Evolutionary conservation across 2,329 filamentous ascomycete species (phyloP), one percentile per base, ranked within the genome.

Genomic region (Colletotrichum sp.): DNA sequence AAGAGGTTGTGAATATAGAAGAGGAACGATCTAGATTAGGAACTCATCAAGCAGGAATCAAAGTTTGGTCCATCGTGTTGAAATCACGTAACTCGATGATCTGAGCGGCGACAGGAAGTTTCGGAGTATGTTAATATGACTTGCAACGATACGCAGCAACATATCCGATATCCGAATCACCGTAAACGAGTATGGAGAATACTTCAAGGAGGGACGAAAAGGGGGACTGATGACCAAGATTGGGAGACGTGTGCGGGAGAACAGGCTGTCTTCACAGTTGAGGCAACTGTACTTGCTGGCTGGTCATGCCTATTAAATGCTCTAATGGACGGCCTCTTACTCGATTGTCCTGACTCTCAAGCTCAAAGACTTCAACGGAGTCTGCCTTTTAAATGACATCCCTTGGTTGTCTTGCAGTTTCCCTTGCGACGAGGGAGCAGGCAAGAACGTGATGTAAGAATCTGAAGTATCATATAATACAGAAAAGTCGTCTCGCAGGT

Each of bases 11-110:
- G 39, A 4, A 6, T 21, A 21, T 21, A 21, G 4, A 21, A 49
- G 0, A 7, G 18, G 9, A 21, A 0, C 3, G 44, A 21, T 49
- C 10, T 0, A 49, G 44, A 49, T 4, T 49, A 0, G 8, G 0
- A 10, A 44, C 2, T 44, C 18, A n/a, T 44, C 9, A 3, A n/a
- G 16, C 39, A 44, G 6, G 36, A 36, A 36, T 36, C 12, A 2
- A 32, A 6, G 6, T 7, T 13, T 8, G 34, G 7, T 16, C 13
- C 34, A 8, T 16, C 7, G 15, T 36, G 34, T 36, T 16, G 13
- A 16, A 36, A 36, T 36, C 34, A 16, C 7, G 3, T 18, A 16
- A 0, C 8, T 39, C 16, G 16, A 39, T 39, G 5, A 9, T 9
- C 16, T 39, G 5, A 9, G 36, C 0, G 16, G 36, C 2, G 16